phyloP scores from a whole-genome alignment of 164 flowering plant genomes.

The Tetracentron sinense region DNA sequence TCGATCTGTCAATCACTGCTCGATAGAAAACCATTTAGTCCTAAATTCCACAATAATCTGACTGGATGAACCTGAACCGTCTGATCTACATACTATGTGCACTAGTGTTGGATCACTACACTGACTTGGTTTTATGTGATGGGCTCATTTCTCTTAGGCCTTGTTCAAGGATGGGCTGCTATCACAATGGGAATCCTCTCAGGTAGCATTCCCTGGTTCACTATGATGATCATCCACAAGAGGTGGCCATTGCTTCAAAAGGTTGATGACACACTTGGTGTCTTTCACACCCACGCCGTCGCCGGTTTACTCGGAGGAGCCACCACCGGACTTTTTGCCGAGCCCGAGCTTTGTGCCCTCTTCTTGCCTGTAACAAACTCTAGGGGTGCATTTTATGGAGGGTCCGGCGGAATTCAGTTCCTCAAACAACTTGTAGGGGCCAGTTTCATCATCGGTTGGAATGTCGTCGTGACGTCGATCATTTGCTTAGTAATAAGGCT shows the following conservation, averaged over 20 bases:
- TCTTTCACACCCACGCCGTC: conserved; percentile 59
- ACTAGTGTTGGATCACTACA: too few species aligned
- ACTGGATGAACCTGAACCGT: too few species aligned
- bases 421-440: conserved; percentile 33
- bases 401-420: conserved; percentile 30
- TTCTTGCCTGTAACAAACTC: conserved; percentile 35
- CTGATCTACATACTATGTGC: too few species aligned
- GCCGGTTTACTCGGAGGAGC: conserved; percentile 50
- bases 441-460: conserved; percentile 34
- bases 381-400: conserved; percentile 33
- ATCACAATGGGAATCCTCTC: conserved; percentile 51
- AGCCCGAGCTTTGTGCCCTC: conserved; percentile 32
- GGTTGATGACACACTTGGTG: conserved; percentile 56
- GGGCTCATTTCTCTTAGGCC: conserved; percentile 23
- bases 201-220: conserved; percentile 63
- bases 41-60: too few species aligned
- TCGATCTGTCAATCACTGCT: too few species aligned
- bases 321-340: conserved; percentile 40
- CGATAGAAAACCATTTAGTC: too few species aligned
- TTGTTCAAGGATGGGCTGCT: conserved; percentile 60
- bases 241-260: conserved; percentile 36
- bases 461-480: conserved; percentile 28
- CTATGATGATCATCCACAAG: conserved; percentile 58
- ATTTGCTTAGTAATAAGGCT: conserved; percentile 22
- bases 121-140: background rate